Evolutionary conservation across 2,329 filamentous ascomycete genomes (phyloP).

Genomic region (Penicillium frequentans): DNA sequence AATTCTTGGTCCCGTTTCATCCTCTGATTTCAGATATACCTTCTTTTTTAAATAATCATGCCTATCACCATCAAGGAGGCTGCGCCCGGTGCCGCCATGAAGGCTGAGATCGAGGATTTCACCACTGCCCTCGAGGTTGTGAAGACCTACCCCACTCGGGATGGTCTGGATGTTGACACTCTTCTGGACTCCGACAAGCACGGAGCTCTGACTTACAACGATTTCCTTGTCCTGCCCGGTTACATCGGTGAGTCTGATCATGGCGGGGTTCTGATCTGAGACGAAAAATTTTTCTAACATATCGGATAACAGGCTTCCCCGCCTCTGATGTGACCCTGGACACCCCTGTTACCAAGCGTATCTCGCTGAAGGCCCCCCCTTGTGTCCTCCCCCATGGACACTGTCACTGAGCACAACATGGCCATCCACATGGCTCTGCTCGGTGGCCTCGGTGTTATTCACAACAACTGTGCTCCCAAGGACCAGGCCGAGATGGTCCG

Average conservation of each 20-base stretch:
- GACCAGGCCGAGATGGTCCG: conserved; percentile 98
- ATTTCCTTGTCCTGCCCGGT: conserved; percentile 93
- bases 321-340: conserved; percentile 87
- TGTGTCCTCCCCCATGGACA: conserved; percentile 98
- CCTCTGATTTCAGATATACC: conserved; percentile 31
- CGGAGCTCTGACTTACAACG: conserved; percentile 96
- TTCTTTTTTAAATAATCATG: conserved; percentile 56
- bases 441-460: conserved; percentile 73
- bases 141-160: conserved; percentile 72
- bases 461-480: conserved; percentile 99
- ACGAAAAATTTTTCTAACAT: conserved; percentile 17
- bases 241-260: conserved; percentile 70
- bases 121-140: conserved; percentile 76
- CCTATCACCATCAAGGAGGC: conserved; percentile 67
- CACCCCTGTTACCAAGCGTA: conserved; percentile 90
- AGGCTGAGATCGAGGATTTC: conserved; percentile 67
- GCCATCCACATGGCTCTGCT: conserved; percentile 78
- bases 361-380: conserved; percentile 96
- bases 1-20: conserved; percentile 18
- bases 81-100: conserved; percentile 48
- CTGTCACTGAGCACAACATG: conserved; percentile 99
- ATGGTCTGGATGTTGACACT: conserved; percentile 84
- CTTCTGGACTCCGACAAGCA: conserved; percentile 89
- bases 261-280: background rate
- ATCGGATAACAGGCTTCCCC: conserved; percentile 66